phyloP scores from a whole-genome alignment of 768 basidiomycete species.

The Baorangia bicolor region DNA sequence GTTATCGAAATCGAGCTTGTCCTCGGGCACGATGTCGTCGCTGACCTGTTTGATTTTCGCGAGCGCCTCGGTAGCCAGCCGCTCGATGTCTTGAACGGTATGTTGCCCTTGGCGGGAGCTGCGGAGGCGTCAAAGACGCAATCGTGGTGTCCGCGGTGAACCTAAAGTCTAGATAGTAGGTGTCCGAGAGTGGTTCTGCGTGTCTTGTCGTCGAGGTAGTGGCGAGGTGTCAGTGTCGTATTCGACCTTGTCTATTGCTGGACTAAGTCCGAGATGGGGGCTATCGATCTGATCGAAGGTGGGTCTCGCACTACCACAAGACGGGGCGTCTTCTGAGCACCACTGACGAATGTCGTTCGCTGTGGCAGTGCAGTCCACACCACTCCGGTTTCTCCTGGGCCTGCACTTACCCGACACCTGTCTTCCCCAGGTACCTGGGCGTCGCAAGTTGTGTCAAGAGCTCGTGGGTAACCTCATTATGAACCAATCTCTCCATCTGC shows the following conservation, averaged over 20 bases:
- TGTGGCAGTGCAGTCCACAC: too few relatives aligned
- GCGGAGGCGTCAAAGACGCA: conserved; percentile 62
- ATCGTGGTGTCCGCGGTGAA: conserved; percentile 23
- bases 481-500: too few relatives aligned
- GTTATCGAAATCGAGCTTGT: conserved; percentile 64
- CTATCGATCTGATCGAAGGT: not conserved
- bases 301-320: too few relatives aligned
- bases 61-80: conserved; percentile 59
- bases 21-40: conserved; percentile 58
- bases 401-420: too few relatives aligned
- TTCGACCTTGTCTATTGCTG: not conserved
- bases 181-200: not conserved
- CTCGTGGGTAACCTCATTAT: too few relatives aligned
- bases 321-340: too few relatives aligned
- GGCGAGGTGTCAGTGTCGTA: conserved; percentile 5
- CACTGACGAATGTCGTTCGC: too few relatives aligned
- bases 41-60: conserved; percentile 52
- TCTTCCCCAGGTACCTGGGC: too few relatives aligned
- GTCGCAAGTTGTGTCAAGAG: too few relatives aligned
- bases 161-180: not conserved
- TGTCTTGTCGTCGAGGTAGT: conserved; percentile 7
- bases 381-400: too few relatives aligned
- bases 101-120: conserved; percentile 68
- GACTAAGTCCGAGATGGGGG: not conserved
- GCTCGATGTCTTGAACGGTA: conserved; percentile 57